A percentile compares a stretch with the other conserved stretches of the same genome.
phyloP scores from a whole-genome alignment of 1,284 basidiomycete species.

The Moniliella sp. region DNA sequence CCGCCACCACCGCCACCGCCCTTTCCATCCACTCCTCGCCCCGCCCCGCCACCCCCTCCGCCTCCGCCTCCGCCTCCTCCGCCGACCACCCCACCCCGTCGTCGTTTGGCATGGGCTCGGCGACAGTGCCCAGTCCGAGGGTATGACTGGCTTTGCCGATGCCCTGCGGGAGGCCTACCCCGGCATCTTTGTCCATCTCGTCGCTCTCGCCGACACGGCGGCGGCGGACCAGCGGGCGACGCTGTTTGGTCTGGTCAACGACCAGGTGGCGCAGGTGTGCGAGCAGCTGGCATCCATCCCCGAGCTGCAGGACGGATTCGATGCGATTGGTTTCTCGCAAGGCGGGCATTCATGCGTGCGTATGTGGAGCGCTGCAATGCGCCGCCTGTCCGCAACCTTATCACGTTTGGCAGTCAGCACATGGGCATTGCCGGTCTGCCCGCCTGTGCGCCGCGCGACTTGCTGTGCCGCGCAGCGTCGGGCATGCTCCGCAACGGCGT shows the following conservation, averaged over 20 bases:
- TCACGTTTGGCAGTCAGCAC: constrained; percentile 44
- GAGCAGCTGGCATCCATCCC: constrained; percentile 48
- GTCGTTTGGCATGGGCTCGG: constrained; percentile 91
- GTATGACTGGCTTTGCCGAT: constrained; percentile 45
- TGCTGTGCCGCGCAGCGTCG: constrained; percentile 41
- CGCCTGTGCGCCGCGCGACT: constrained; percentile 46
- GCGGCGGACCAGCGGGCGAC: constrained; percentile 56
- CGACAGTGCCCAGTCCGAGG: constrained; percentile 38
- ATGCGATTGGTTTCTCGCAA: constrained; percentile 23
- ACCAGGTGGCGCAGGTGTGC: constrained; percentile 48
- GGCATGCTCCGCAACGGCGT: constrained; percentile 52
- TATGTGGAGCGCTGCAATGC: constrained; percentile 63
- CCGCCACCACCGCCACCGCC: too few species aligned
- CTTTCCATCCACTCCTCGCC: too few species aligned
- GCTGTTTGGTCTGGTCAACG: constrained; percentile 54
- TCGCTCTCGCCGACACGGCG: constrained; percentile 45
- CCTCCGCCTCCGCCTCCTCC: too few species aligned
- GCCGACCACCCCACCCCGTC: constrained; percentile 48
- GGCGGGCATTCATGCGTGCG: constrained; percentile 54
- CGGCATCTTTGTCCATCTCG: constrained; percentile 63
- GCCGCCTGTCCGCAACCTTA: constrained; percentile 39
- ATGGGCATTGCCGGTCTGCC: constrained; percentile 26
- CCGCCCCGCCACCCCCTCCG: too few species aligned
- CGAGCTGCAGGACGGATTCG: constrained; percentile 46
- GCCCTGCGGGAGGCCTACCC: constrained; percentile 52